These are phyloP conservation scores for Acidiella bohemica DNA, from an alignment of 495 filamentous ascomycete genomes.

Conservation along the genomic window DNA sequence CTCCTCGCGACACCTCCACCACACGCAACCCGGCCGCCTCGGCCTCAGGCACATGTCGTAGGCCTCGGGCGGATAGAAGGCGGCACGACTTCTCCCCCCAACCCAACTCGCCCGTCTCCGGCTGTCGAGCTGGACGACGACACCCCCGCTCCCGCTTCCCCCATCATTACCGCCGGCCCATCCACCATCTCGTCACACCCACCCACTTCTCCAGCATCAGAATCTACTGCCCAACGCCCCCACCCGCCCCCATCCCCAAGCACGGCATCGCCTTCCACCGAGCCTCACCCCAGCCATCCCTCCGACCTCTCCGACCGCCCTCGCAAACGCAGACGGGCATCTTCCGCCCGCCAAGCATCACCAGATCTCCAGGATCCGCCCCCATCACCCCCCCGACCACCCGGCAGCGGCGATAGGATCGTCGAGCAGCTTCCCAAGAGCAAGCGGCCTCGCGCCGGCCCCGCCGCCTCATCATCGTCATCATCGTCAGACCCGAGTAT, in stretches of 20 bases:
- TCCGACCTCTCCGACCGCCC: slow-evolving; percentile 9
- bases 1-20: neutral
- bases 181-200: slow-evolving; percentile 27
- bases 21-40: neutral
- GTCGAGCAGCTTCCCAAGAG: slow-evolving; percentile 30
- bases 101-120: slow-evolving; percentile 1
- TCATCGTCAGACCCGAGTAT: slow-evolving; percentile 44
- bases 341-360: too few species aligned
- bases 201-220: slow-evolving; percentile 28
- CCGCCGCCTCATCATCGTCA: too few species aligned
- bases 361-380: neutral
- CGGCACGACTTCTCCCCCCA: slow-evolving; percentile 1
- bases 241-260: too few species aligned
- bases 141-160: slow-evolving; percentile 35
- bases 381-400: slow-evolving; percentile 12
- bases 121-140: slow-evolving; percentile 50
- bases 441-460: slow-evolving; percentile 43
- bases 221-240: slow-evolving; percentile 25
- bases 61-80: neutral
- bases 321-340: slow-evolving; percentile 25
- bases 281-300: slow-evolving; percentile 19
- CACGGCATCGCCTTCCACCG: slow-evolving; percentile 8
- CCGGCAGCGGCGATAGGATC: slow-evolving; percentile 32
- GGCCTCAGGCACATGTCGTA: slow-evolving; percentile 9
- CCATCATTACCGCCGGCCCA: slow-evolving; percentile 49